Base-by-base conservation (phyloP, 148 eudicot species). In the Amaranthus cruentus region DNA sequence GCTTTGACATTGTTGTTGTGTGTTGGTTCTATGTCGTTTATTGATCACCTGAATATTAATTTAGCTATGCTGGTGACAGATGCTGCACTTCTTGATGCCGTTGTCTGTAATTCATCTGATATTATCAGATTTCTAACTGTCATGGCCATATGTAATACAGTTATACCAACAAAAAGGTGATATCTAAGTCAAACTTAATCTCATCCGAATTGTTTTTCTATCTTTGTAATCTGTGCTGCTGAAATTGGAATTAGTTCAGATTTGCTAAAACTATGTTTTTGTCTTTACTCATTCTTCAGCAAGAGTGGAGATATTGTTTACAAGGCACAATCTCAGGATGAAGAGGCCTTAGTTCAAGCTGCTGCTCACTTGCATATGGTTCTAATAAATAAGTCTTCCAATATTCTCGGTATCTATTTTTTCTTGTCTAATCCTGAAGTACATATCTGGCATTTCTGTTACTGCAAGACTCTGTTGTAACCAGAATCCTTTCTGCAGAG, bases 321-420 rank as follows among this genome's bases (percentile, higher is more conserved):
- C 74, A 88, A 95, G 87, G 91, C 96, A 43, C 99, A 89, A 77
- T 95, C 99, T 70, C 99, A 91, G 85, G 99, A 95, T 85, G 99
- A 95, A 84, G 99, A 95, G 83, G 99, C 99, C 72, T 88, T 95
- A 80, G 99, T 95, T 76, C 92, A 83, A 62, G 99, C 97, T 70
- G 97, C 97, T 86, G 93, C 99, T 63, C 75, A 47, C 62, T 74
- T 95, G 85, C 84, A 90, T 81, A 87, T 95, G 99, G 83, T 87
- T 78, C 90, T 90, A 71, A 75, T 87, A 55, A 81, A 81, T 68
- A 95, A 87, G 83, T 86, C 73, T 76, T 89, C 81, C 61, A 91
- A 86, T 85, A 73, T 83, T 70, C 81, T 91, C 48, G 99, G 99
- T 95, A 88, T 11, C 62, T 52, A 18, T 61, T 48, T 63, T 69